Evolutionary conservation across 371 early-diverging fungal species (phyloP), one percentile per base, ranked within the genome.

Genomic region (Rhizomucor pusillus): DNA sequence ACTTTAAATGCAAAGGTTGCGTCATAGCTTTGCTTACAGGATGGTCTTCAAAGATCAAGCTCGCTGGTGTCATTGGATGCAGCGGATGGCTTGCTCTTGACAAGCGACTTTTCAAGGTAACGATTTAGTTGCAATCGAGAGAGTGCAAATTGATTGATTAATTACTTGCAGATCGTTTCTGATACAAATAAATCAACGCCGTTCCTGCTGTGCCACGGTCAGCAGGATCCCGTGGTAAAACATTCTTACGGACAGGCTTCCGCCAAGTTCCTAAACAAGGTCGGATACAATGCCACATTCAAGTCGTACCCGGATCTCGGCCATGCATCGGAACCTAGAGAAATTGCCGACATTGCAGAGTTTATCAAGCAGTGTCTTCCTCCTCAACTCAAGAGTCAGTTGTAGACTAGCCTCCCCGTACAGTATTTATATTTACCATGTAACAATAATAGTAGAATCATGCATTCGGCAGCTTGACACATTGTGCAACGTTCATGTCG

Each of bases 151-250:
- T 5, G 7, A 29, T 29, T 29, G 7, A 43, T 29, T 2, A 45
- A 44, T 52, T 35, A 9, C 29, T 19, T 19, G 1, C 24, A 56
- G 56, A 52, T 48, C 14, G 52, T 22, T 10, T 39, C 62, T 18
- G 62, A 56, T 23, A 47, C 54, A 12, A 90, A 87, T 73, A 84
- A 84, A 52, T 69, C 77, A 50, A 89, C 90, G 12, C 94, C 93
- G 7, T 84, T 94, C 39, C 82, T 95, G 51, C 79, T 92, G 79
- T 90, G 86, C 24, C 97, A 98, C 56, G 98, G 98, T 36, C 85
- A 86, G 39, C 64, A 60, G 0, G 98, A 98, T 73, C 62, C 69
- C 29, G 89, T 91, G 19, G 91, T 98, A 2, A 63, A 75, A 14
- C 88, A 76, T 64, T 54, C 82, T 35, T 90, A 84, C 71, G 95